Conservation (phyloP, 257 asterid genomes). For the Vinca minor region DNA sequence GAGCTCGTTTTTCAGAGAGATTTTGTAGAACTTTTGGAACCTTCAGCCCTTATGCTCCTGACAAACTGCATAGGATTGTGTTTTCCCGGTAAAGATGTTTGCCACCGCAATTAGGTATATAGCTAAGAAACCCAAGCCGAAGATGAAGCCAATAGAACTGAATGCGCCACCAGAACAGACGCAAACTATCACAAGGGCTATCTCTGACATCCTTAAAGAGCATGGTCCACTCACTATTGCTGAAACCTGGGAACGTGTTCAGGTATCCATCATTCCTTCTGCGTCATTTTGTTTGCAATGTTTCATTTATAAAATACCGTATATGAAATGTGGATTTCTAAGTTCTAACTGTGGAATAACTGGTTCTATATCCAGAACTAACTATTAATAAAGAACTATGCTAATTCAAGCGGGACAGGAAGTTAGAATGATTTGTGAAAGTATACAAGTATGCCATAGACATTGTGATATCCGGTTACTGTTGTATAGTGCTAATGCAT, state of each 20-base stretch:
- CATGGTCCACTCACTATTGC: slow-evolving; percentile 79
- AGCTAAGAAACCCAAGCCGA: slow-evolving; percentile 77
- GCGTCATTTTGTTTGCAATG: neutral
- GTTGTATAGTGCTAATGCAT: too few relatives aligned
- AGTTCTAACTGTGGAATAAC: too few relatives aligned
- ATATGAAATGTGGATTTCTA: too few relatives aligned
- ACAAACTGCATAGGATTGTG: neutral
- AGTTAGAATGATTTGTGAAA: too few relatives aligned
- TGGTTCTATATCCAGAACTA: too few relatives aligned
- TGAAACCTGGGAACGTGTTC: slow-evolving; percentile 86
- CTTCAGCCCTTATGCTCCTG: neutral
- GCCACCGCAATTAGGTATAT: slow-evolving; percentile 66
- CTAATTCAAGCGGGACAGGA: too few relatives aligned
- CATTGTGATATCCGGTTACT: too few relatives aligned
- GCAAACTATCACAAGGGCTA: slow-evolving; percentile 72
- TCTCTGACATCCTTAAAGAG: slow-evolving; percentile 75
- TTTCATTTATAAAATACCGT: too few relatives aligned
- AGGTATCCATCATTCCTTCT: slow-evolving; percentile 40
- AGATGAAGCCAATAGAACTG: slow-evolving; percentile 86
- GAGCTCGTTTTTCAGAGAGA: neutral
- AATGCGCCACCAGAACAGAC: slow-evolving; percentile 87
- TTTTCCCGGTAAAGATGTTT: slow-evolving; percentile 38
- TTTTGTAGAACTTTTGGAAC: neutral
- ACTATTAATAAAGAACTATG: too few relatives aligned
- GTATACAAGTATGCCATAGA: too few relatives aligned